phyloP scores from a whole-genome alignment of 768 basidiomycete genomes.

The Paxillus ammoniavirescens region DNA sequence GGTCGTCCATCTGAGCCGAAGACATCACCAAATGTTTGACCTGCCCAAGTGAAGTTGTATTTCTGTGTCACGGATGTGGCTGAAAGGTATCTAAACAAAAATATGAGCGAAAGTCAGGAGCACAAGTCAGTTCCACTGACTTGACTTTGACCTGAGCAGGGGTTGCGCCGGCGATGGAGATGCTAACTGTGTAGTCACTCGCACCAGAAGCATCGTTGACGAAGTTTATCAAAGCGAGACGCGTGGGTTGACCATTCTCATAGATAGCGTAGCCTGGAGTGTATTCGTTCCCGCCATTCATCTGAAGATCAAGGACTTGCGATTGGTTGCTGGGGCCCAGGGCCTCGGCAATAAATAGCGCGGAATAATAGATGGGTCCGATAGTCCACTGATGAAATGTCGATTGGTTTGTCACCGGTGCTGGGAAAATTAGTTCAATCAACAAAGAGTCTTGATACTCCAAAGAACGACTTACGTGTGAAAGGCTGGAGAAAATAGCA shows the following conservation, averaged over 20 bases:
- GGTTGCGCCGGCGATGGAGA: constrained; percentile 46
- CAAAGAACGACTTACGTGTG: constrained; percentile 29
- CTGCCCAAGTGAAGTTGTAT: constrained; percentile 74
- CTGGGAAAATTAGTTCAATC: constrained; percentile 25
- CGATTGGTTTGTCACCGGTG: constrained; percentile 55
- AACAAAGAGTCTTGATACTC: neutral
- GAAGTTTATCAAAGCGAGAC: constrained; percentile 73
- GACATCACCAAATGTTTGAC: constrained; percentile 63
- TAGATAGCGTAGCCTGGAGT: constrained; percentile 69
- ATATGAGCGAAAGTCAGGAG: neutral
- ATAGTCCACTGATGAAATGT: constrained; percentile 68
- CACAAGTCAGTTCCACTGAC: constrained; percentile 29
- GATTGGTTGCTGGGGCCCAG: constrained; percentile 65
- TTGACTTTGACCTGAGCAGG: constrained; percentile 54
- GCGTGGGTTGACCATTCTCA: constrained; percentile 59
- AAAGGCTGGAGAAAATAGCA: constrained; percentile 30
- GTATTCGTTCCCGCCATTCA: constrained; percentile 47
- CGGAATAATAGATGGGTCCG: constrained; percentile 72
- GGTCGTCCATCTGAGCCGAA: constrained; percentile 70
- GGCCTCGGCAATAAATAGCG: constrained; percentile 66
- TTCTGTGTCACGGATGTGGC: constrained; percentile 59
- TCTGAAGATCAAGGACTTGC: constrained; percentile 65
- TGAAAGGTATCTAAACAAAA: constrained; percentile 46
- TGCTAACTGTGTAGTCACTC: constrained; percentile 49
- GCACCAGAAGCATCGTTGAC: constrained; percentile 58